A percentile compares a stretch with the other conserved stretches of the same genome.
Evolutionary conservation across 495 filamentous ascomycete genomes (phyloP).

Genomic region (Penicillium coprophilum): DNA sequence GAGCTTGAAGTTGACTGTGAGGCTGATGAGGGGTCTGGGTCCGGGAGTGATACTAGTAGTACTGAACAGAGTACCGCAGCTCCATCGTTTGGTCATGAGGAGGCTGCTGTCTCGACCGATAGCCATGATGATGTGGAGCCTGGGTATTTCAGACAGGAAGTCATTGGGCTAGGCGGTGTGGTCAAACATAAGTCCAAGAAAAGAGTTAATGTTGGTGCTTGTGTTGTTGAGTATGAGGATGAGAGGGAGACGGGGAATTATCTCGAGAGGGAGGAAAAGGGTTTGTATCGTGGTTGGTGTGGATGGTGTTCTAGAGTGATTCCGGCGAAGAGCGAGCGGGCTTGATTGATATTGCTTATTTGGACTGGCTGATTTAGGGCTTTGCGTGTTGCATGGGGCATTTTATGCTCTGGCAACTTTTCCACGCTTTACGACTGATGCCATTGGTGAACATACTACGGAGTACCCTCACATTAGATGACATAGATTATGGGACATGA

Average conservation of each 20-base stretch:
- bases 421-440: neutral
- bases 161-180: constrained; percentile 81
- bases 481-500: neutral
- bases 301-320: constrained; percentile 52
- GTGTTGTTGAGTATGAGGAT: constrained; percentile 79
- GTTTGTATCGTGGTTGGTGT: constrained; percentile 49
- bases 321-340: constrained; percentile 30
- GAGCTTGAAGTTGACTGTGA: constrained; percentile 82
- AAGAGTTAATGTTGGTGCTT: constrained; percentile 73
- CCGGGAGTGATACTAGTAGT: constrained; percentile 25
- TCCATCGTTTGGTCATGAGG: constrained; percentile 18
- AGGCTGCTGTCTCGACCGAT: constrained; percentile 19
- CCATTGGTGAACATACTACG: neutral
- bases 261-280: constrained; percentile 63
- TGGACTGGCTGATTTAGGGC: neutral
- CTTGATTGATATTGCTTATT: constrained; percentile 5
- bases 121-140: constrained; percentile 47
- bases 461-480: too few relatives aligned
- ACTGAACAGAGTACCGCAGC: constrained; percentile 18
- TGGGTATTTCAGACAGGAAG: constrained; percentile 79
- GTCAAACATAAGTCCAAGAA: constrained; percentile 80
- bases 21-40: constrained; percentile 50
- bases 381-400: neutral
- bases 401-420: neutral
- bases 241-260: constrained; percentile 63